phyloP scores from a whole-genome alignment of 305 asterid genomes.

The Plantago rigida region DNA sequence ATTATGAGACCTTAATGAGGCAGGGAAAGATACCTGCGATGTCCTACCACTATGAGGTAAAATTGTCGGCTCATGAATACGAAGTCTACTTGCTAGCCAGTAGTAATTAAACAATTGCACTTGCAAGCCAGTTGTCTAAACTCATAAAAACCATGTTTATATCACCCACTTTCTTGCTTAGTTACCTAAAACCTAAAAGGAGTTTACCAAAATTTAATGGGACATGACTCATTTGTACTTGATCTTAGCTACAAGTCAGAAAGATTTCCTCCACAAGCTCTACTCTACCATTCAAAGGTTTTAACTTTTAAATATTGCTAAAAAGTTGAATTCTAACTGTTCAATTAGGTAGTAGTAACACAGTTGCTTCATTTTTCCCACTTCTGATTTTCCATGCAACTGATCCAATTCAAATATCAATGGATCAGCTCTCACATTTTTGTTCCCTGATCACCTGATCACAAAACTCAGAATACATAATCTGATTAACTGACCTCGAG shows the following conservation, averaged over 20 bases:
- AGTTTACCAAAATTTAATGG: not conserved
- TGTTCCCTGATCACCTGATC: no score
- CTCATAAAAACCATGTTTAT: not conserved
- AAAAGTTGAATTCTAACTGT: no score
- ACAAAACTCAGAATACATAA: no score
- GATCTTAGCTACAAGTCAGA: not conserved
- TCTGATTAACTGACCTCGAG: no score
- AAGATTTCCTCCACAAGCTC: not conserved
- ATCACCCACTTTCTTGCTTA: conserved; percentile 6
- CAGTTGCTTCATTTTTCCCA: no score
- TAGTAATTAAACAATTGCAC: not conserved
- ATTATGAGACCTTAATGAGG: not conserved
- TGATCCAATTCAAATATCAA: no score
- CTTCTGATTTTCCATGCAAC: no score
- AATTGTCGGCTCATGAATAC: not conserved
- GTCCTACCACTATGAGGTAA: not conserved
- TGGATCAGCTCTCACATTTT: no score
- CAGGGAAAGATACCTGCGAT: not conserved
- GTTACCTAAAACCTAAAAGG: conserved; percentile 7
- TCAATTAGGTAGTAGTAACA: no score
- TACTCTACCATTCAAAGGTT: not conserved
- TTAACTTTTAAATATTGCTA: no score
- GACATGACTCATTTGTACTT: not conserved
- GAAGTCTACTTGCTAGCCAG: not conserved
- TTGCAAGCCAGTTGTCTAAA: not conserved